phyloP scores from a whole-genome alignment of 371 early-diverging fungal genomes.

The Quaeritorhiza haematococci region DNA sequence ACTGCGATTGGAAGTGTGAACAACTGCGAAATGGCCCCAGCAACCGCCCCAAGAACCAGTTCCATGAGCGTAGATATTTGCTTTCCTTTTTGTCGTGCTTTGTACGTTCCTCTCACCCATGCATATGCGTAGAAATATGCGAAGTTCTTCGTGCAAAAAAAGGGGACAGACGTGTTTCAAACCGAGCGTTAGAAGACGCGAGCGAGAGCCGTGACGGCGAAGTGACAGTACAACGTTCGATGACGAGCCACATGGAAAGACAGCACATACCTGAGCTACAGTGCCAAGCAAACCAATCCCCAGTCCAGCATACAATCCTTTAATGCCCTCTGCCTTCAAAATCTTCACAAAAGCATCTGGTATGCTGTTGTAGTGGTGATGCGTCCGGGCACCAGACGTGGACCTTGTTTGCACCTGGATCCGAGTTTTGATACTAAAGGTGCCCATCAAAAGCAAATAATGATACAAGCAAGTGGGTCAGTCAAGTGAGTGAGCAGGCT shows the following conservation, averaged over 20 bases:
- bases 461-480: background rate
- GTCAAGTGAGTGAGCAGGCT: background rate
- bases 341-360: conserved; percentile 80
- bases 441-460: background rate
- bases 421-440: conserved; percentile 80
- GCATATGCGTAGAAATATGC: conserved; percentile 16
- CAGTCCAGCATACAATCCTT: conserved; percentile 89
- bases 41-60: conserved; percentile 82
- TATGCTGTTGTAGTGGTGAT: conserved; percentile 58
- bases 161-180: conserved; percentile 11
- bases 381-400: conserved; percentile 18
- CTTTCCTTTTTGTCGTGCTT: conserved; percentile 27
- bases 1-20: conserved; percentile 89
- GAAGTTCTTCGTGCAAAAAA: conserved; percentile 7
- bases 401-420: conserved; percentile 79
- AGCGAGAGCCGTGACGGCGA: conserved; percentile 73
- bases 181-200: conserved; percentile 15
- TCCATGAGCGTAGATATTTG: conserved; percentile 68
- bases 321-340: conserved; percentile 73
- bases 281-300: conserved; percentile 83
- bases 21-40: conserved; percentile 86
- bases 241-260: too few relatives aligned
- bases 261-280: conserved; percentile 54
- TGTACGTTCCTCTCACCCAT: conserved; percentile 29
- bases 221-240: conserved; percentile 95